Conservation (phyloP, 2,329 filamentous ascomycete genomes). For the Fusarium stilboides region DNA sequence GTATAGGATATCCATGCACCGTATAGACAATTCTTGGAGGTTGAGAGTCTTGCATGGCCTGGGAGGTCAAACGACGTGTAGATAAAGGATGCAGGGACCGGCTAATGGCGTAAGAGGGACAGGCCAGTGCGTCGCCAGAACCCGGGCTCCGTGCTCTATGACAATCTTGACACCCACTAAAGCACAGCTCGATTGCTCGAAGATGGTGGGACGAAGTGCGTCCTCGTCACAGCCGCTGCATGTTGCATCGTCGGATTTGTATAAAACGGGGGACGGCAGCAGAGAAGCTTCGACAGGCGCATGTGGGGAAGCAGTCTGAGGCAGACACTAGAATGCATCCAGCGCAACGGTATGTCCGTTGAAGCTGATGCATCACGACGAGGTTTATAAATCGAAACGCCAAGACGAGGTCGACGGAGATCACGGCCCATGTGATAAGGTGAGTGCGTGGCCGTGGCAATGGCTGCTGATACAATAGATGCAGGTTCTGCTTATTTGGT, state of each 20-base stretch:
- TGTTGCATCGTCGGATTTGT: constrained; percentile 34
- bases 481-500: constrained; percentile 1
- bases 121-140: constrained; percentile 38
- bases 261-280: constrained; percentile 34
- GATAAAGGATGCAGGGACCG: constrained; percentile 50
- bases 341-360: constrained; percentile 20
- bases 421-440: constrained; percentile 28
- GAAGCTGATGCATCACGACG: constrained; percentile 28
- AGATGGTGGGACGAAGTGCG: constrained; percentile 39
- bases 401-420: constrained; percentile 24
- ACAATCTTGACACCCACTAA: constrained; percentile 34
- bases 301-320: constrained; percentile 39
- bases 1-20: constrained; percentile 43
- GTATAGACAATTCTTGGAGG: constrained; percentile 52
- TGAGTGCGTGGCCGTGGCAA: constrained; percentile 8
- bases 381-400: constrained; percentile 32
- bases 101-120: constrained; percentile 38
- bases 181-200: constrained; percentile 23
- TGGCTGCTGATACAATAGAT: constrained; percentile 14
- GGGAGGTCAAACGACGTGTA: constrained; percentile 41
- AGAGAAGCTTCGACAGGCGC: constrained; percentile 38
- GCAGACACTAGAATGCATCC: constrained; percentile 5
- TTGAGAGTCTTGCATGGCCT: constrained; percentile 39
- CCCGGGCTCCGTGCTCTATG: constrained; percentile 24
- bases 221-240: constrained; percentile 18